Conservation (phyloP, 140 eudicot genomes). For the Ambrosia hybrid region DNA sequence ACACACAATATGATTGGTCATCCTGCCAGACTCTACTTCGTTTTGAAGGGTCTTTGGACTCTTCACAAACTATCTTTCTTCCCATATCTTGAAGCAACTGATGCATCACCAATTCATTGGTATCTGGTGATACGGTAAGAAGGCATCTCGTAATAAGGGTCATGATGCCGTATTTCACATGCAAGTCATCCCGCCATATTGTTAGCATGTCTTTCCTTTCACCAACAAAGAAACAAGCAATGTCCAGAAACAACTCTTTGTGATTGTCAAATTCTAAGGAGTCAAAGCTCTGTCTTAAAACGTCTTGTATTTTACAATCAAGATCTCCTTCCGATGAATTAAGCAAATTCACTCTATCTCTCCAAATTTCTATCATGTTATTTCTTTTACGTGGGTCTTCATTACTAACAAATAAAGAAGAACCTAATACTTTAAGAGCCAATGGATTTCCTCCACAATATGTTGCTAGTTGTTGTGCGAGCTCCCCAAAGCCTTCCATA, state of each 20-base stretch:
- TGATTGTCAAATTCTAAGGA: not conserved
- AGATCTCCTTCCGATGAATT: constrained; percentile 7
- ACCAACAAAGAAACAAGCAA: constrained; percentile 32
- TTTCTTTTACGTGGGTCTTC: not conserved
- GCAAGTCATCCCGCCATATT: not conserved
- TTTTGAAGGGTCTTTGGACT: not conserved
- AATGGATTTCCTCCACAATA: constrained; percentile 31
- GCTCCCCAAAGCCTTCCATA: constrained; percentile 13
- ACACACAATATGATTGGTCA: not conserved
- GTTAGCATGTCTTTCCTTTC: not conserved
- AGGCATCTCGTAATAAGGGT: constrained; percentile 26
- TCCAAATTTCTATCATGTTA: constrained; percentile 12
- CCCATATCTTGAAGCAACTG: constrained; percentile 7
- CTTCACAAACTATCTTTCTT: constrained; percentile 3
- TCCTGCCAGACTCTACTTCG: constrained; percentile 18
- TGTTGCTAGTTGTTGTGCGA: not conserved
- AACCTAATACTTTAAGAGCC: constrained; percentile 29
- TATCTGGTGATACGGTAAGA: not conserved
- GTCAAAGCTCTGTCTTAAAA: constrained; percentile 23
- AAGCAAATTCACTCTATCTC: not conserved
- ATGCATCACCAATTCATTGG: not conserved
- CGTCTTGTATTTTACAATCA: not conserved
- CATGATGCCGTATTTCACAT: not conserved
- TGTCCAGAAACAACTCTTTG: constrained; percentile 24
- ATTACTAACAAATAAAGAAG: constrained; percentile 3